These are phyloP conservation scores for Phaeomoniella chlamydospora DNA, from an alignment of 2,329 filamentous ascomycete genomes.

Conservation along the genomic window DNA sequence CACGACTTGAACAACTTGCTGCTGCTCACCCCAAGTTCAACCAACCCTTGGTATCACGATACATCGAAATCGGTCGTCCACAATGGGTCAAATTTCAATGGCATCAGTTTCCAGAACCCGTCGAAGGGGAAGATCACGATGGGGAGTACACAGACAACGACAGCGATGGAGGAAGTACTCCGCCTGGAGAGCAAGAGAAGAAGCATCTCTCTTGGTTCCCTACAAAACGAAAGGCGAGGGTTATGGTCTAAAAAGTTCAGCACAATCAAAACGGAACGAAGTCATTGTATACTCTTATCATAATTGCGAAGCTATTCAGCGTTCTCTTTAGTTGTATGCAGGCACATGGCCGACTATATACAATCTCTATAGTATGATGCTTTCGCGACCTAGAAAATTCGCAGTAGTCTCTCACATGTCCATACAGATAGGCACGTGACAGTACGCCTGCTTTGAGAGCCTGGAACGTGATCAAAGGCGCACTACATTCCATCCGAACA, in stretches of 20 bases:
- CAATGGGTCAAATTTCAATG: background rate
- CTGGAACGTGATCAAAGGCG: no score
- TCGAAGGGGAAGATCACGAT: background rate
- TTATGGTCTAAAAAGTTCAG: background rate
- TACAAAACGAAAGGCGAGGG: background rate
- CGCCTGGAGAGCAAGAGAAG: background rate
- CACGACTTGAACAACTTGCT: background rate
- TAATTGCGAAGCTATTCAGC: no score
- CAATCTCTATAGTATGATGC: no score
- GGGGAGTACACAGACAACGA: background rate
- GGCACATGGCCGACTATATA: no score
- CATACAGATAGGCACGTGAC: no score
- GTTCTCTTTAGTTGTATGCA: no score
- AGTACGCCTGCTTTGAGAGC: no score
- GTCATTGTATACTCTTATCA: no score
- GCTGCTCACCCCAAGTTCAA: background rate
- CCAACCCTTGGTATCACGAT: background rate
- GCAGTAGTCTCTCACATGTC: no score
- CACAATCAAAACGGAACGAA: no score
- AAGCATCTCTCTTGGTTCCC: background rate
- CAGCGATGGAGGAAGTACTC: background rate
- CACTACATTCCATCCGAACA: no score
- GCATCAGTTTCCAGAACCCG: background rate
- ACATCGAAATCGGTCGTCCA: background rate
- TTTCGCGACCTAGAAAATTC: no score